These are phyloP conservation scores for Hypoxylon sp. DNA, from an alignment of 2,329 filamentous ascomycete species.

Conservation along the genomic window DNA sequence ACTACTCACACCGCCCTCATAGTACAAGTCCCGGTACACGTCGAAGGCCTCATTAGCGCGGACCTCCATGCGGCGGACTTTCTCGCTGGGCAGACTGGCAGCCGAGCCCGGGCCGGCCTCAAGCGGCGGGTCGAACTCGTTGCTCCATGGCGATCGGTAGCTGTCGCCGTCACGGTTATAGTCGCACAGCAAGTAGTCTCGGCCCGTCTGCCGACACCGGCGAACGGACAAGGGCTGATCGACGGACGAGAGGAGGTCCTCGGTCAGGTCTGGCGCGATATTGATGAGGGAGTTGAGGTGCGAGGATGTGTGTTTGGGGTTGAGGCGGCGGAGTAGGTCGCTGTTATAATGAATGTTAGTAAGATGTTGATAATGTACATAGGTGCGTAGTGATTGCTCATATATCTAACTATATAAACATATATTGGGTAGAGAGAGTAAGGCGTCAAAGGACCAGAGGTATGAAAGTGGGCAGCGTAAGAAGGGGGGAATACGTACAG, in stretches of 20 bases:
- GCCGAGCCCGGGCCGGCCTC: conserved; percentile 75
- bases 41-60: conserved; percentile 97
- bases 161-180: conserved; percentile 99
- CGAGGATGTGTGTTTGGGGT: conserved; percentile 89
- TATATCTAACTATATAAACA: no score
- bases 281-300: conserved; percentile 92
- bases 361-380: background rate
- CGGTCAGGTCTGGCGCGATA: conserved; percentile 91
- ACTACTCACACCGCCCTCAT: conserved; percentile 94
- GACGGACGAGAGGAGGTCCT: conserved; percentile 97
- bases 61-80: conserved; percentile 93
- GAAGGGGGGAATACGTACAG: conserved; percentile 68
- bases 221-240: conserved; percentile 93
- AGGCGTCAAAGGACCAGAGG: conserved; percentile 33
- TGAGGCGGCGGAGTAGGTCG: conserved; percentile 97
- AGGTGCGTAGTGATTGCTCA: background rate
- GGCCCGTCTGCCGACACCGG: conserved; percentile 88
- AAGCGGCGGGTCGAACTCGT: conserved; percentile 94
- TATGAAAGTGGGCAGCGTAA: conserved; percentile 13
- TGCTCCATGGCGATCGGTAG: conserved; percentile 98
- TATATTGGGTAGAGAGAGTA: conserved; percentile 4
- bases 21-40: conserved; percentile 95
- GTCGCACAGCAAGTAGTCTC: conserved; percentile 98
- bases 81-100: conserved; percentile 88
- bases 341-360: conserved; percentile 62